phyloP scores from a whole-genome alignment of 164 flowering plant genomes.

The Macadamia tetraphylla region DNA sequence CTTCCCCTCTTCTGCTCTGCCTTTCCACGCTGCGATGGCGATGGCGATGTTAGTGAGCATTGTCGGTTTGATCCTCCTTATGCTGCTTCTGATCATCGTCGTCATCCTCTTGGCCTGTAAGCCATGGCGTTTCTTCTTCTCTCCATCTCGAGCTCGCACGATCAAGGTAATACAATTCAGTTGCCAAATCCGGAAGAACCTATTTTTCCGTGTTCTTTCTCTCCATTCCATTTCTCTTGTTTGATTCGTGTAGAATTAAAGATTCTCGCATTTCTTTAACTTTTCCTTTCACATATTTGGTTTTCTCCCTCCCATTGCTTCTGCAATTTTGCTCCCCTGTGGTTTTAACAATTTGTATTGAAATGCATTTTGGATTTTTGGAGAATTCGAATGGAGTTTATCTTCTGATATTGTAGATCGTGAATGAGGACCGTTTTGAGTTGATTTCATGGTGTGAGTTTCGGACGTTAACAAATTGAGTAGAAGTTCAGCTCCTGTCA shows the following conservation, averaged over 20 bases:
- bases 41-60: constrained; percentile 48
- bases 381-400: background rate
- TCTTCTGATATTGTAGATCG: background rate
- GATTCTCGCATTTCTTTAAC: too few species aligned
- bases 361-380: background rate
- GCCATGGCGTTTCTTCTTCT: constrained; percentile 74
- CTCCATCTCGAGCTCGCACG: constrained; percentile 30
- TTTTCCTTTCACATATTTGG: background rate
- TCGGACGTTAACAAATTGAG: too few species aligned
- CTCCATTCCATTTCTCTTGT: too few species aligned
- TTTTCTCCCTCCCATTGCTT: background rate
- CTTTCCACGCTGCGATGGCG: constrained; percentile 22
- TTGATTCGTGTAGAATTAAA: background rate
- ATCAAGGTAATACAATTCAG: constrained; percentile 38
- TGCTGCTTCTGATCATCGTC: constrained; percentile 55
- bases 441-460: background rate
- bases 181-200: background rate
- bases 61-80: constrained; percentile 35
- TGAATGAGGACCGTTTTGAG: background rate
- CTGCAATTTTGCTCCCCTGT: background rate
- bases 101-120: constrained; percentile 61
- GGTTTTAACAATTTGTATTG: background rate
- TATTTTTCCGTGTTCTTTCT: too few species aligned
- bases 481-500: too few species aligned
- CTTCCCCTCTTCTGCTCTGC: constrained; percentile 7